phyloP scores from a whole-genome alignment of 208 protist species.

The Leishmania guyanensis region DNA sequence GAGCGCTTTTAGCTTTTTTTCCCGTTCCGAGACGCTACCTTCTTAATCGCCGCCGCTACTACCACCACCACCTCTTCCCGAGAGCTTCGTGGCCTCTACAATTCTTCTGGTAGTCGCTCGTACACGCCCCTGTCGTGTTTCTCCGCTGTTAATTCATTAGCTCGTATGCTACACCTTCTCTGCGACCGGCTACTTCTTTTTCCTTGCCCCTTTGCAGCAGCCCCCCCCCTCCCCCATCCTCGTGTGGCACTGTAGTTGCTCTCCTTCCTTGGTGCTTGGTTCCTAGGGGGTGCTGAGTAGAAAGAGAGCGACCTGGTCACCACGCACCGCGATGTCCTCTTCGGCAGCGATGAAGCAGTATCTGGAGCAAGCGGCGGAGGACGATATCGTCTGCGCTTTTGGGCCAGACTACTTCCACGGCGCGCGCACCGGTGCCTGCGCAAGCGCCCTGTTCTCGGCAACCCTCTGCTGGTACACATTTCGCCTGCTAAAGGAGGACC shows the following conservation, averaged over 20 bases:
- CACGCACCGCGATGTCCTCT: neutral
- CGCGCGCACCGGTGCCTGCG: slow-evolving; percentile 50
- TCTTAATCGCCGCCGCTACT: neutral
- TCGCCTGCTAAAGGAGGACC: slow-evolving; percentile 50
- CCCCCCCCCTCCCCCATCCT: neutral
- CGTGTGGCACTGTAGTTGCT: neutral
- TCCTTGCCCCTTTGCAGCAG: neutral
- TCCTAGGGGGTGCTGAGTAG: neutral
- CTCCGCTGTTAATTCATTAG: neutral
- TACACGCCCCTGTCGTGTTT: neutral
- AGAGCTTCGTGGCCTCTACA: neutral
- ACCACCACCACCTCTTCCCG: neutral
- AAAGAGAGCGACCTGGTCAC: neutral
- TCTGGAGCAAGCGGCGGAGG: slow-evolving; percentile 56
- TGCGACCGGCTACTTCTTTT: neutral
- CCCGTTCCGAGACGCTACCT: neutral
- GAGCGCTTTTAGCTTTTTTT: neutral
- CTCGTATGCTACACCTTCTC: neutral
- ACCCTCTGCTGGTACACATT: slow-evolving; percentile 42
- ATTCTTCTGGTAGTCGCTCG: neutral
- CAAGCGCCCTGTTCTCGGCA: slow-evolving; percentile 45
- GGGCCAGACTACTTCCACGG: slow-evolving; percentile 80
- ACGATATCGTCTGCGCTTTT: slow-evolving; percentile 77
- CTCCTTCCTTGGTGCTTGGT: too few species aligned
- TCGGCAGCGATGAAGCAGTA: slow-evolving; percentile 16